Evolutionary conservation across 345 rosid genomes (phyloP), one percentile per base, ranked within the genome.

Genomic region (Gossypium sturtianum): DNA sequence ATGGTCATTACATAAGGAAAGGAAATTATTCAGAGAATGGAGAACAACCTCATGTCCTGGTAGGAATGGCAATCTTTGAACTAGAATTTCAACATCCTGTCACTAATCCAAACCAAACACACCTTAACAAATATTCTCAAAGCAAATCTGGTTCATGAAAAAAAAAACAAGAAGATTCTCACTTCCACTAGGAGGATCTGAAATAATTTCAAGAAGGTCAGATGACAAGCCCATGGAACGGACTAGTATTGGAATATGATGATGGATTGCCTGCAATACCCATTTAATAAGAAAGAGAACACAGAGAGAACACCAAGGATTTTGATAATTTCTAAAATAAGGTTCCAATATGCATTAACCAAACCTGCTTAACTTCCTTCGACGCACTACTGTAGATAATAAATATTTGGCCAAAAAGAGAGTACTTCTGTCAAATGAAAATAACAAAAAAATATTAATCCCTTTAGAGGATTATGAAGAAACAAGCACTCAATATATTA

Each of bases 171-270:
- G 86, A 83, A 95, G 99, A 82, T 82, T 80, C 79, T 89, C 89
- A 56, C 98, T 92, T 82, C 97, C 99, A 84, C 60, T 80, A 23
- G 98, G 97, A 78, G 98, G 97, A 80, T 95, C 99, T 66, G 96
- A 85, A 74, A 95, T 87, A 79, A 95, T 90, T 83, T 85, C 89
- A 82, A 95, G 98, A 79, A 91, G 98, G 76, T 86, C 96, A 48
- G 89, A 75, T 48, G 99, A 95, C 17, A 95, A 80, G 51, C 99
- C 99, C 87, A 93, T 95, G 4, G 99, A 93, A 51, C 99, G 99
- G 74, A 93, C 97, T 68, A 95, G 87, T 68, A 91, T 87, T 9
- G 99, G 99, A 72, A 90, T 88, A 75, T 95, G 99, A 76, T 78
- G 93, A 72, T 88, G 90, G 73, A 93, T 87, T 70, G 97, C 99